phyloP scores from a whole-genome alignment of 345 rosid genomes.

The Salix purpurea region DNA sequence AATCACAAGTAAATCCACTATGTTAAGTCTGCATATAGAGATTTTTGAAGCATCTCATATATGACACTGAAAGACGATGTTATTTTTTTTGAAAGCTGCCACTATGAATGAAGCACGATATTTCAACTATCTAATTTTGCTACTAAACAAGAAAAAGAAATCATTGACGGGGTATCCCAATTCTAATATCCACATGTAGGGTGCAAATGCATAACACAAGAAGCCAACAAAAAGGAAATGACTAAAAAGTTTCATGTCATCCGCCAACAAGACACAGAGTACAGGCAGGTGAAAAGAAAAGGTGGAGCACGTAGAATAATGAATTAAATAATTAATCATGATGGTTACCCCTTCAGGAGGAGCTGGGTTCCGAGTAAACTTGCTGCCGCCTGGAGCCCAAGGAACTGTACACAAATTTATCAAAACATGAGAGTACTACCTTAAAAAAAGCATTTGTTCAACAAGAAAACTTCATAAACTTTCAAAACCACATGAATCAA shows the following conservation, averaged over 20 bases:
- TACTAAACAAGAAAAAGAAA: not conserved
- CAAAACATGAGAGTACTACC: slow-evolving; percentile 2
- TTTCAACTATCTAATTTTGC: not conserved
- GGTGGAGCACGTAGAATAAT: not conserved
- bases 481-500: not conserved
- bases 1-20: not conserved
- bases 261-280: not conserved
- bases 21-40: not conserved
- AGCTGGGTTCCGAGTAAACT: slow-evolving; percentile 88
- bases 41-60: too few relatives aligned
- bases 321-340: not conserved
- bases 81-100: not conserved
- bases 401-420: slow-evolving; percentile 59
- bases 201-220: not conserved
- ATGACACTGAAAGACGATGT: not conserved
- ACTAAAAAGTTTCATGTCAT: not conserved
- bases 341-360: slow-evolving; percentile 85
- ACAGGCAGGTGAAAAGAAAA: not conserved
- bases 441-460: not conserved
- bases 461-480: not conserved
- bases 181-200: not conserved
- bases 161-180: not conserved
- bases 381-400: slow-evolving; percentile 98
- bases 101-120: too few relatives aligned
- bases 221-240: not conserved